Conservation (phyloP, 768 basidiomycete genomes). For the Chiua virens region DNA sequence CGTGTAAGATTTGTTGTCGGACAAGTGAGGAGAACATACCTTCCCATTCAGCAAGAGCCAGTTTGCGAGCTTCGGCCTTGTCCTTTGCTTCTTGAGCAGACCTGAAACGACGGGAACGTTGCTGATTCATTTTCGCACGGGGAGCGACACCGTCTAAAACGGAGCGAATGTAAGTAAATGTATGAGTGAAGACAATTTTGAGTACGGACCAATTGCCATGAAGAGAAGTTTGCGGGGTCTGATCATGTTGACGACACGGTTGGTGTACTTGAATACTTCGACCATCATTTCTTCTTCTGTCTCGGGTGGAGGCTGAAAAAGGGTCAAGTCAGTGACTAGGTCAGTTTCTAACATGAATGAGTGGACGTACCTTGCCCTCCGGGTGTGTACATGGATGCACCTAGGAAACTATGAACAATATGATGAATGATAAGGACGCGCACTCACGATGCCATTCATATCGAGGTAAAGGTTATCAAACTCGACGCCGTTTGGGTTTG, state of each 20-base stretch:
- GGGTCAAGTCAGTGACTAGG: neutral
- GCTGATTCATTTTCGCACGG: conserved; percentile 99
- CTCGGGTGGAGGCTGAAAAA: conserved; percentile 81
- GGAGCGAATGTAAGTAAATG: conserved; percentile 3
- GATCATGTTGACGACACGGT: conserved; percentile 96
- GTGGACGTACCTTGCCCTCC: conserved; percentile 75
- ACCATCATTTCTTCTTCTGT: conserved; percentile 99
- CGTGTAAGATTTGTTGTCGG: neutral
- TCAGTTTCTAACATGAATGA: neutral
- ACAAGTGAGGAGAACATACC: conserved; percentile 41
- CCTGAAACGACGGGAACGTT: conserved; percentile 94
- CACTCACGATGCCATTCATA: conserved; percentile 95
- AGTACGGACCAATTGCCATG: conserved; percentile 90
- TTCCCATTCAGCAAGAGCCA: conserved; percentile 85
- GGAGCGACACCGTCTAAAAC: conserved; percentile 90
- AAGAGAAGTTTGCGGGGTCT: conserved; percentile 92
- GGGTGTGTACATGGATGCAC: conserved; percentile 99
- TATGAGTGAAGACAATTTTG: neutral
- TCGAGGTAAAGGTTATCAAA: conserved; percentile 97
- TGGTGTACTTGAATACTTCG: conserved; percentile 95
- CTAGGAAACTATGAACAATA: conserved; percentile 35
- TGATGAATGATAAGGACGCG: neutral
- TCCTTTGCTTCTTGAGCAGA: conserved; percentile 93
- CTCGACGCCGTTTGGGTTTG: conserved; percentile 95
- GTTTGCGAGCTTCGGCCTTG: conserved; percentile 83